phyloP scores from a whole-genome alignment of 805 yeast genomes.

The Ogataea kodamae region DNA sequence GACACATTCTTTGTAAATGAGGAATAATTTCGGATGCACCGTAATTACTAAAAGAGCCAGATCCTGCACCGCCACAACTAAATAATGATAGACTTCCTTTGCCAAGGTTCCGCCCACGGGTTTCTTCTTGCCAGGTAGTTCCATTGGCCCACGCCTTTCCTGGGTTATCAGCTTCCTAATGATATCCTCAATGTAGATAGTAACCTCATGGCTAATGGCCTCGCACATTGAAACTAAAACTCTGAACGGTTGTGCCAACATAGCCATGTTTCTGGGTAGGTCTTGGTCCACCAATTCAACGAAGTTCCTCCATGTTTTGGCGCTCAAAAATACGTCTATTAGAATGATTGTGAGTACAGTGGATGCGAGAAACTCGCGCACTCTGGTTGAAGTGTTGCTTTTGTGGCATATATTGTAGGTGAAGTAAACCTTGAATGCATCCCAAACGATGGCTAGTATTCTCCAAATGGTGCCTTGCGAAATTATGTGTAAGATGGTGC shows the following conservation, averaged over 20 bases:
- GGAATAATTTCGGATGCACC: constrained; percentile 19
- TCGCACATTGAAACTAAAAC: neutral
- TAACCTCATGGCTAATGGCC: neutral
- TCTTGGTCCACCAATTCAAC: neutral
- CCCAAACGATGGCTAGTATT: constrained; percentile 7
- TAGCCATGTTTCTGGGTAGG: neutral
- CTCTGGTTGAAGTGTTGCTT: neutral
- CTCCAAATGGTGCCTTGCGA: constrained; percentile 19
- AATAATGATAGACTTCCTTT: constrained; percentile 3
- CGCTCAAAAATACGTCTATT: neutral
- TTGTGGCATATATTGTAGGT: constrained; percentile 3
- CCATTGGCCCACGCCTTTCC: constrained; percentile 5
- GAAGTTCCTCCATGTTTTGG: constrained; percentile 1
- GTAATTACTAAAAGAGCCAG: constrained; percentile 16
- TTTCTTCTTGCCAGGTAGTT: constrained; percentile 4
- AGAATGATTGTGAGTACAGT: neutral
- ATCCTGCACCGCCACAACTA: constrained; percentile 18
- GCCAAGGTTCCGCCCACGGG: neutral
- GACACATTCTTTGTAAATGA: constrained; percentile 16
- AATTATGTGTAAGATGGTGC: constrained; percentile 9
- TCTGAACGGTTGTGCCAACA: neutral
- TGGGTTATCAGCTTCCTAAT: constrained; percentile 10
- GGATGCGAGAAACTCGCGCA: neutral
- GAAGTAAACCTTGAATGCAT: constrained; percentile 7
- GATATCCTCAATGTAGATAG: neutral